Percentiles rank a stretch among this genome's conserved stretches.
Conservation (phyloP, 2,329 filamentous ascomycete genomes). For the Didymella lethalis region DNA sequence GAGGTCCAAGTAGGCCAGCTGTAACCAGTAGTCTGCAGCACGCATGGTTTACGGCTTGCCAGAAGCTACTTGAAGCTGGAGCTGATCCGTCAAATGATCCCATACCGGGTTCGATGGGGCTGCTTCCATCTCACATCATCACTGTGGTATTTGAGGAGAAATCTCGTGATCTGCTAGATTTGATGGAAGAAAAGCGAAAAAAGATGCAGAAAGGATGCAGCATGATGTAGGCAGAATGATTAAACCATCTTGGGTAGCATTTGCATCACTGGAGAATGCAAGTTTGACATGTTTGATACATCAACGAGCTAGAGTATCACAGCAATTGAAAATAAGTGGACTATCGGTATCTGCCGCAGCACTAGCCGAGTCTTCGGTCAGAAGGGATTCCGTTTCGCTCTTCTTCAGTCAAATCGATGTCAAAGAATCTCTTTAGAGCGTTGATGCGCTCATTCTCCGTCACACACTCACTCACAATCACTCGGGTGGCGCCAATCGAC, state of each 20-base stretch:
- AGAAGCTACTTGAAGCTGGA: not conserved
- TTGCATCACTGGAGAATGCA: not conserved
- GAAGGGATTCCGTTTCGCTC: conserved; percentile 6
- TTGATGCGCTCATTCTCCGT: conserved; percentile 18
- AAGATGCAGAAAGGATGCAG: not conserved
- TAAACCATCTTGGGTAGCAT: not conserved
- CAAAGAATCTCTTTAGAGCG: conserved; percentile 9
- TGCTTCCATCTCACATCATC: not conserved
- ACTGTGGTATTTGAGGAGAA: not conserved
- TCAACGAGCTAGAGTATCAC: not conserved
- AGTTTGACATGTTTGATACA: not conserved
- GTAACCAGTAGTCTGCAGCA: not conserved
- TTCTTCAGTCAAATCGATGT: conserved; percentile 16
- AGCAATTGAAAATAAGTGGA: not conserved
- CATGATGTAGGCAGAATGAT: not conserved
- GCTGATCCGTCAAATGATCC: not conserved
- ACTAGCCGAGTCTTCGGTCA: not conserved
- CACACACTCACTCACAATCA: conserved; percentile 14
- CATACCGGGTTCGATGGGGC: not conserved
- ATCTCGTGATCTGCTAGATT: not conserved
- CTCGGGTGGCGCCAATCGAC: conserved; percentile 3
- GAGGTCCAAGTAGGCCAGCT: not conserved
- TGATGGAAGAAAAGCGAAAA: not conserved
- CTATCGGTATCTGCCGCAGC: not conserved
- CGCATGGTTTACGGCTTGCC: not conserved